Evolutionary conservation across 2,329 filamentous ascomycete species (phyloP).

Genomic region (Paecilomyces sp.): DNA sequence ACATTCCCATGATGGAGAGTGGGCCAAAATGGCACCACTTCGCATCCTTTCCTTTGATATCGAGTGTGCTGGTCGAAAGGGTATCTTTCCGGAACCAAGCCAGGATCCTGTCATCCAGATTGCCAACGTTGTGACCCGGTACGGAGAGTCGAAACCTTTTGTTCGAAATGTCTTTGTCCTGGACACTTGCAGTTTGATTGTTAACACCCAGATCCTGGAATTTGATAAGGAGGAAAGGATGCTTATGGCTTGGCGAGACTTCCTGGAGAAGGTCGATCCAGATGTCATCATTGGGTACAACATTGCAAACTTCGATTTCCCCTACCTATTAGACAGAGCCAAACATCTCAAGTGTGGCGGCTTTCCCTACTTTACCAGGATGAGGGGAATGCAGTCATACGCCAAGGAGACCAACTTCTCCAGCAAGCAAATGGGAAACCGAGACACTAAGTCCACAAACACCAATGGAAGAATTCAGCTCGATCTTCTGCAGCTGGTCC

Average conservation of each 20-base stretch:
- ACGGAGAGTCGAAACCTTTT: constrained; percentile 93
- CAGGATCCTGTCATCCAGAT: constrained; percentile 96
- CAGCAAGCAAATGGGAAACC: constrained; percentile 96
- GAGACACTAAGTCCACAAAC: constrained; percentile 89
- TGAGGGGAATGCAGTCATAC: constrained; percentile 63
- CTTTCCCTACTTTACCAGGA: constrained; percentile 83
- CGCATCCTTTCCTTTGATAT: constrained; percentile 96
- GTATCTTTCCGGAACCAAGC: constrained; percentile 89
- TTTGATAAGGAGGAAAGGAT: constrained; percentile 78
- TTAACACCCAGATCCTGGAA: constrained; percentile 86
- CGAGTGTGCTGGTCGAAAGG: constrained; percentile 94
- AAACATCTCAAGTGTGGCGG: constrained; percentile 69
- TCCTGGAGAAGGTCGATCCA: constrained; percentile 81
- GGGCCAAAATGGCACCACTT: constrained; percentile 95
- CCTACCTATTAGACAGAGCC: constrained; percentile 84
- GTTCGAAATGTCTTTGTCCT: constrained; percentile 94
- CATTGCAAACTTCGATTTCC: constrained; percentile 97
- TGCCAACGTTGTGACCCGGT: constrained; percentile 87
- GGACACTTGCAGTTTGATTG: constrained; percentile 84
- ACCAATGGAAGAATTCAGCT: constrained; percentile 90
- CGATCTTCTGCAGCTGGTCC: constrained; percentile 88
- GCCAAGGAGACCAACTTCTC: constrained; percentile 80
- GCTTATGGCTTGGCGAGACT: constrained; percentile 88
- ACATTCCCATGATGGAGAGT: constrained; percentile 84
- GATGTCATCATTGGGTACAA: constrained; percentile 99